These are phyloP conservation scores for Aquilaria yunnanensis DNA, from an alignment of 345 rosid species.

Conservation along the genomic window DNA sequence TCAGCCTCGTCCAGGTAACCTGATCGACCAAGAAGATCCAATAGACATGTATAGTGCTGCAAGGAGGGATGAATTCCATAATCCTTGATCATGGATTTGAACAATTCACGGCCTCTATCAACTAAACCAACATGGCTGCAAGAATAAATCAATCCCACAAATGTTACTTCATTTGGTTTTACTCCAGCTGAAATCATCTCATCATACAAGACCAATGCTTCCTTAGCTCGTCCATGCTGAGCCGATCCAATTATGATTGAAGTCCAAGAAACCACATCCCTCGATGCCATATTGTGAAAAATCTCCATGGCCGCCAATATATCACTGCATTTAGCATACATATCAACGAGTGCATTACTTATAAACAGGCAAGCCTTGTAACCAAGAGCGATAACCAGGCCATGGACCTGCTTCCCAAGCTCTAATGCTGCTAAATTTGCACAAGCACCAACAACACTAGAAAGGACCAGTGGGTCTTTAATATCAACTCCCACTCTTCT, in stretches of 20 bases:
- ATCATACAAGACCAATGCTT: constrained; percentile 54
- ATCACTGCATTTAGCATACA: constrained; percentile 86
- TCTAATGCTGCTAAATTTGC: constrained; percentile 57
- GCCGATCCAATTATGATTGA: constrained; percentile 75
- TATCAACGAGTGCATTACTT: constrained; percentile 66
- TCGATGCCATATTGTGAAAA: constrained; percentile 37
- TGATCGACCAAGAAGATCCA: constrained; percentile 79
- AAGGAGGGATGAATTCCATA: constrained; percentile 51
- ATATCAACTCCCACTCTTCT: constrained; percentile 62
- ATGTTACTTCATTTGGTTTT: constrained; percentile 77
- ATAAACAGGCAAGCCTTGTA: constrained; percentile 56
- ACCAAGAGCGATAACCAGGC: constrained; percentile 45
- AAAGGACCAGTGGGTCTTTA: constrained; percentile 69
- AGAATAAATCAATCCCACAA: constrained; percentile 68
- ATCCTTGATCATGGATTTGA: constrained; percentile 50
- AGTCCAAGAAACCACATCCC: constrained; percentile 84
- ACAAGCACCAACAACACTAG: constrained; percentile 68
- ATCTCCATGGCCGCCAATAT: constrained; percentile 46
- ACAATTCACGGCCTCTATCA: constrained; percentile 47
- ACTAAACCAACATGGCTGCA: constrained; percentile 83
- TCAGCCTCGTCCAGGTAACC: constrained; percentile 71
- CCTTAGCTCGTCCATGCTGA: constrained; percentile 67
- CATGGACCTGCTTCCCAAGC: constrained; percentile 63
- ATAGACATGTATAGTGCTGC: constrained; percentile 71
- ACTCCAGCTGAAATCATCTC: constrained; percentile 56